These are phyloP conservation scores for Metschnikowia dekortorum DNA, from an alignment of 805 yeast species.

Conservation along the genomic window DNA sequence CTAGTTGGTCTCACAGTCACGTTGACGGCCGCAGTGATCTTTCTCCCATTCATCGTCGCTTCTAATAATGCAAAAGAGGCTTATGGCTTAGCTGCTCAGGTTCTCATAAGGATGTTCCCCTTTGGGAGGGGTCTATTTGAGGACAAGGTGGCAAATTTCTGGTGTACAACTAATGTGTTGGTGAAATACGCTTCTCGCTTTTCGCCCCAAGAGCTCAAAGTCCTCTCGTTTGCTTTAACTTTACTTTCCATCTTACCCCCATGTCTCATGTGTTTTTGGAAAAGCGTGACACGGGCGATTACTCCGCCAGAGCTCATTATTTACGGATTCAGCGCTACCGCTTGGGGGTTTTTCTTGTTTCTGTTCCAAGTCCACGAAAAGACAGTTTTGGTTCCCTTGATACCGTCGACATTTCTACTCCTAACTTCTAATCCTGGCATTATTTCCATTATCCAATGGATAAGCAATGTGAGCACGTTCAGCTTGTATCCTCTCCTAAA, in stretches of 20 bases:
- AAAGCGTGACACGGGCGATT: constrained; percentile 19
- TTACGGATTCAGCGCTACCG: constrained; percentile 76
- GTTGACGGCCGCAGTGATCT: constrained; percentile 44
- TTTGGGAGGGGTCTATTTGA: constrained; percentile 92
- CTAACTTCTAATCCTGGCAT: constrained; percentile 52
- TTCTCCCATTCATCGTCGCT: constrained; percentile 55
- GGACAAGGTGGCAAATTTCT: constrained; percentile 94
- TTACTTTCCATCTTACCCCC: constrained; percentile 33
- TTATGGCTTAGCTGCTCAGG: constrained; percentile 47
- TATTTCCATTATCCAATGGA: constrained; percentile 79
- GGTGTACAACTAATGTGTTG: constrained; percentile 89
- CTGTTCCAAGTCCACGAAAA: constrained; percentile 97
- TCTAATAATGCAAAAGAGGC: constrained; percentile 24
- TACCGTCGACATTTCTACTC: constrained; percentile 73
- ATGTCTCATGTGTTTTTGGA: constrained; percentile 34
- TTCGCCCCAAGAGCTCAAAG: constrained; percentile 53
- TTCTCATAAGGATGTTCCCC: constrained; percentile 74
- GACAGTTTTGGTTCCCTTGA: constrained; percentile 77
- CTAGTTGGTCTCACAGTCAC: constrained; percentile 64
- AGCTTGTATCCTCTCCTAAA: constrained; percentile 84
- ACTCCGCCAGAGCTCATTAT: constrained; percentile 22
- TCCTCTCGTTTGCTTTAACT: constrained; percentile 52
- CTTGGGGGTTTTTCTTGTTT: constrained; percentile 85
- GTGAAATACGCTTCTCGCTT: constrained; percentile 64
- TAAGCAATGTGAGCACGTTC: constrained; percentile 76